phyloP scores from a whole-genome alignment of 257 asterid genomes.

The Apocynum venetum region DNA sequence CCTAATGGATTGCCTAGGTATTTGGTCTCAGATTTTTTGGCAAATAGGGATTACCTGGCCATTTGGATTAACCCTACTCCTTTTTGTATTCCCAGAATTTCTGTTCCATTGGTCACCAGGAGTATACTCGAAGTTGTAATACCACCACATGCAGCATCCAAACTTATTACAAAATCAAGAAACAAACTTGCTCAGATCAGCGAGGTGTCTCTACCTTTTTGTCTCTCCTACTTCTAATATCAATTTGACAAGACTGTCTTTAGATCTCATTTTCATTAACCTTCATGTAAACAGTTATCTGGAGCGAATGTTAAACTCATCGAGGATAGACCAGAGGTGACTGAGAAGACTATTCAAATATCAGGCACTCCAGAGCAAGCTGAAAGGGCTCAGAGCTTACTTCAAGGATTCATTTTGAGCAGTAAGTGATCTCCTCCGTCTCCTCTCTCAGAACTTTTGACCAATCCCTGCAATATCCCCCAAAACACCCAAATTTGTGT shows the following conservation, averaged over 20 bases:
- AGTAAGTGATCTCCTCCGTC: slow-evolving; percentile 41
- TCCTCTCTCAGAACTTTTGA: too few relatives aligned
- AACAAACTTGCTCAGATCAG: slow-evolving; percentile 75
- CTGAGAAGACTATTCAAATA: slow-evolving; percentile 75
- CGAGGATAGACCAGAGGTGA: slow-evolving; percentile 59
- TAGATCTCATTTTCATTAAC: not conserved
- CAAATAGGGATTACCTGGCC: not conserved
- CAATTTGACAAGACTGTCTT: not conserved
- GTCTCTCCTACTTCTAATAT: not conserved
- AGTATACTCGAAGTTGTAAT: slow-evolving; percentile 83
- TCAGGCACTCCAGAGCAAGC: slow-evolving; percentile 95
- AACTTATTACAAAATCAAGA: slow-evolving; percentile 64
- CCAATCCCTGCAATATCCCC: too few relatives aligned
- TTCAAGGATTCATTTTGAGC: slow-evolving; percentile 92
- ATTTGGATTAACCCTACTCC: not conserved
- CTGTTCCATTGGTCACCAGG: slow-evolving; percentile 79
- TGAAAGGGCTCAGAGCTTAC: slow-evolving; percentile 94
- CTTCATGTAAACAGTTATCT: slow-evolving; percentile 50
- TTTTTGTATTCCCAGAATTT: slow-evolving; percentile 35
- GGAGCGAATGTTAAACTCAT: slow-evolving; percentile 83
- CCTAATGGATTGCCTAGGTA: slow-evolving; percentile 63
- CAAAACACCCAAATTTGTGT: too few relatives aligned
- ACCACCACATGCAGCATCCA: slow-evolving; percentile 76
- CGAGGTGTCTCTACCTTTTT: slow-evolving; percentile 46
- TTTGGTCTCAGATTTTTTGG: slow-evolving; percentile 8